These are phyloP conservation scores for Annulohypoxylon moriforme DNA, from an alignment of 495 filamentous ascomycete genomes.

Conservation along the genomic window DNA sequence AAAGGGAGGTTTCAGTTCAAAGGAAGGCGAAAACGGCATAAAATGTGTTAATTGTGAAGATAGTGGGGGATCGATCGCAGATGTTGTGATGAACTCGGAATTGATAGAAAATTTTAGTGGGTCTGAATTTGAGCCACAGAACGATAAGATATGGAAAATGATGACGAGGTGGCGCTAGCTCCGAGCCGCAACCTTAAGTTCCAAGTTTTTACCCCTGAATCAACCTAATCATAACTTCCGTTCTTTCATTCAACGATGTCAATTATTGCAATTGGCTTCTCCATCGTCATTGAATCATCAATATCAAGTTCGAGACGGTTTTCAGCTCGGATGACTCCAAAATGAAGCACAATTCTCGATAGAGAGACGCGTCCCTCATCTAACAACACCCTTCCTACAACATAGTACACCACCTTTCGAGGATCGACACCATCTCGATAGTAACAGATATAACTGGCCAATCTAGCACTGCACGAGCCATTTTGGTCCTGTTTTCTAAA, in stretches of 20 bases:
- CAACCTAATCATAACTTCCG: conserved; percentile 1
- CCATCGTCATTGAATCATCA: background rate
- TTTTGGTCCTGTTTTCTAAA: background rate
- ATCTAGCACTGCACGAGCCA: background rate
- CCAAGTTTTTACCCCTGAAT: background rate
- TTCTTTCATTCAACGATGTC: background rate
- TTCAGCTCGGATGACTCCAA: background rate
- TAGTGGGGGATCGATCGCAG: background rate
- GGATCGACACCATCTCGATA: background rate
- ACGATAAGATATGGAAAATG: conserved; percentile 6
- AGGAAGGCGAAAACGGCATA: background rate
- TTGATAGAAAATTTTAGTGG: conserved; percentile 21
- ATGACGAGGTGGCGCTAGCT: conserved; percentile 15
- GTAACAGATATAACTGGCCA: background rate
- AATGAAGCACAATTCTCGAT: background rate
- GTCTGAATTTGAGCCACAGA: background rate
- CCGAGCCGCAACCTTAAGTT: conserved; percentile 3
- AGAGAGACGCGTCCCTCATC: background rate
- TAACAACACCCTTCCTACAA: background rate
- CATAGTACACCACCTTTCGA: background rate
- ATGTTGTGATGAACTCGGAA: background rate
- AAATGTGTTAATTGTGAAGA: background rate
- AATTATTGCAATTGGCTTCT: background rate
- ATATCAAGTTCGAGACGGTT: background rate
- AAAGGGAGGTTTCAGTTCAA: too few relatives aligned